Base-by-base conservation (phyloP, 2,329 filamentous ascomycete genomes). In the Microdochium bolleyi region DNA sequence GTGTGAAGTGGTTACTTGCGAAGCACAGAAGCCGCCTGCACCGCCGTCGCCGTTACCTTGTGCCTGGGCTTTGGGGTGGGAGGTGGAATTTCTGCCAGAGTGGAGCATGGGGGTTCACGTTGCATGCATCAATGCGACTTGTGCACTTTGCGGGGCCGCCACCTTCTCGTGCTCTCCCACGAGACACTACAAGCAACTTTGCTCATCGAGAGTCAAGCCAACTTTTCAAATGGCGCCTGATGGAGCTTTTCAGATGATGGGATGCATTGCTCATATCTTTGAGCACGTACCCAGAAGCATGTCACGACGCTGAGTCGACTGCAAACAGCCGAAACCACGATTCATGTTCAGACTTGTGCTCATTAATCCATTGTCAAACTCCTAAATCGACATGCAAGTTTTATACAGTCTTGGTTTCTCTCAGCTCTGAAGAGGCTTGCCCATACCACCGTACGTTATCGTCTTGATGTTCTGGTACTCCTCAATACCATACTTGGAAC, bases 401-500 rank as follows among this genome's bases (percentile, higher is more conserved):
- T 46, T 7, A 3, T 8, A 21, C 16, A 46, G 22, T 19, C 11
- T 16, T 5, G 3, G 4, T 8, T 8, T 14, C 34, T 11, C 50
- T 63, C 57, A 73, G 53, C 63, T 69, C 64, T 83, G 77, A 55
- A 83, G 64, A n/a, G 76, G 71, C 70, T 79, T 73, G 44, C 72
- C 73, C 74, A 81, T 78, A 8, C 78, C 78, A 16, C 79, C 79
- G 53, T 70, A 75, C 11, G 79, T 75, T 56, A 69, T 58, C 64
- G 79, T 88, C 77, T 92, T 92, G 58, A 86, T 87, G 44, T 80
- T 71, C 64, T 85, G 77, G 65, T 90, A 92, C 70, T 92, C 89
- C 14, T 84, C 81, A 56, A 91, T 83, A 16, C 88, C 88, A 55
- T 91, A 88, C 66, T 83, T 80, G 57, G 85, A 87, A 9, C 89